Evolutionary conservation across 1,284 basidiomycete genomes (phyloP).

Genomic region (Naganishia sp.): DNA sequence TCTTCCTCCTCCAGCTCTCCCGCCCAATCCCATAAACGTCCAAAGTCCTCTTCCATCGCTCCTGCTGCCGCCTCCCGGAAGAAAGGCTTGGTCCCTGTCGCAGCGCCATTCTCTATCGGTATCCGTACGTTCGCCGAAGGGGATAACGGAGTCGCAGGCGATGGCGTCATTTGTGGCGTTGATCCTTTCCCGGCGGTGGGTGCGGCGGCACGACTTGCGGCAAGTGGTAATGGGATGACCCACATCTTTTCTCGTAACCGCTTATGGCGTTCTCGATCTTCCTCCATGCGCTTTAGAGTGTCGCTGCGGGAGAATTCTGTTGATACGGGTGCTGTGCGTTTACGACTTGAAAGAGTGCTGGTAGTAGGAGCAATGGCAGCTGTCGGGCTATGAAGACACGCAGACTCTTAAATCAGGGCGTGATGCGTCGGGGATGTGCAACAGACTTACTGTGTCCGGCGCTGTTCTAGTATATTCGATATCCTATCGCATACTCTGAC

Average conservation of each 20-base stretch:
- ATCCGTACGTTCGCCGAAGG: conserved; percentile 40
- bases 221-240: conserved; percentile 65
- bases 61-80: conserved; percentile 56
- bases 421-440: conserved; percentile 1
- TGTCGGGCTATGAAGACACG: conserved; percentile 34
- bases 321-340: conserved; percentile 35
- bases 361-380: not conserved
- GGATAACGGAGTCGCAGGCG: conserved; percentile 39
- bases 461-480: conserved; percentile 22
- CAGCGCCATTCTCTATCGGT: conserved; percentile 35
- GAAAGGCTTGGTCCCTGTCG: conserved; percentile 39
- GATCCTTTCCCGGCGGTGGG: conserved; percentile 5
- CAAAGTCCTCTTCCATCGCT: conserved; percentile 81
- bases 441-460: conserved; percentile 33
- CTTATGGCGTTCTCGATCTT: conserved; percentile 92
- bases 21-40: conserved; percentile 86
- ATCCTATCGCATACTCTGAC: conserved; percentile 18
- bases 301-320: conserved; percentile 63
- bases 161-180: conserved; percentile 25
- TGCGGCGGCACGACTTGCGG: conserved; percentile 2
- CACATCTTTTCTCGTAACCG: conserved; percentile 86
- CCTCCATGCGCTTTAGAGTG: conserved; percentile 85
- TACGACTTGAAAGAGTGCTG: conserved; percentile 35
- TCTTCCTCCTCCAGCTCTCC: conserved; percentile 88
- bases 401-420: not conserved